Evolutionary conservation across 176 grass and related monocot species (phyloP).

Genomic region (Triticum monococcum): DNA sequence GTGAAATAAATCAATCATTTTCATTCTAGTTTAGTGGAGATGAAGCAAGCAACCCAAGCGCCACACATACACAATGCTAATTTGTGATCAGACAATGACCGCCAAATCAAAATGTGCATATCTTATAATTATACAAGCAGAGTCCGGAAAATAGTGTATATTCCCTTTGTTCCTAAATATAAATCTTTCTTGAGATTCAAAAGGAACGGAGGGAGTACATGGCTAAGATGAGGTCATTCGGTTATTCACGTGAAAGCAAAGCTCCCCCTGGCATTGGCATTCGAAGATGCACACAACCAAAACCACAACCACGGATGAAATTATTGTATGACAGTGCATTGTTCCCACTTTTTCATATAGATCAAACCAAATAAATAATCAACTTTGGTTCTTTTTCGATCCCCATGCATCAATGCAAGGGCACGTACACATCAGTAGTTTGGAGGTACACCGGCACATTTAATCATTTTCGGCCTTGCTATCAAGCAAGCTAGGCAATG

Average conservation of each 20-base stretch:
- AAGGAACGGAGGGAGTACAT: too few relatives aligned
- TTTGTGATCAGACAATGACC: not conserved
- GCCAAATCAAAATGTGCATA: not conserved
- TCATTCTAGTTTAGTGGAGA: not conserved
- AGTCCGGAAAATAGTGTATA: too few relatives aligned
- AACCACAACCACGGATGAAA: too few relatives aligned
- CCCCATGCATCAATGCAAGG: not conserved
- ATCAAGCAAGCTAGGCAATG: not conserved
- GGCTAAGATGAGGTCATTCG: too few relatives aligned
- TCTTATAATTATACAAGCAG: too few relatives aligned
- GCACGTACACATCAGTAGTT: not conserved
- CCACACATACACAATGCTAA: not conserved
- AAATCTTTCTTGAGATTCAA: too few relatives aligned
- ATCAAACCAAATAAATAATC: not conserved
- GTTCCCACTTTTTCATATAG: not conserved
- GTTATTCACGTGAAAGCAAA: too few relatives aligned
- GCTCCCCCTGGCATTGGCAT: too few relatives aligned
- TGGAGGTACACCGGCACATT: not conserved
- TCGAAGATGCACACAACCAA: too few relatives aligned
- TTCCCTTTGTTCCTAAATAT: too few relatives aligned
- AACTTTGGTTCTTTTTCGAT: not conserved
- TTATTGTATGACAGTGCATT: too few relatives aligned
- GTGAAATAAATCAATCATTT: not conserved
- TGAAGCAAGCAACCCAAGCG: not conserved
- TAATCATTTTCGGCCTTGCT: constrained; percentile 1